Percentiles rank a stretch among this genome's conserved stretches.
Evolutionary conservation across 2,329 filamentous ascomycete species (phyloP).

Genomic region (Cercospora berteroae): DNA sequence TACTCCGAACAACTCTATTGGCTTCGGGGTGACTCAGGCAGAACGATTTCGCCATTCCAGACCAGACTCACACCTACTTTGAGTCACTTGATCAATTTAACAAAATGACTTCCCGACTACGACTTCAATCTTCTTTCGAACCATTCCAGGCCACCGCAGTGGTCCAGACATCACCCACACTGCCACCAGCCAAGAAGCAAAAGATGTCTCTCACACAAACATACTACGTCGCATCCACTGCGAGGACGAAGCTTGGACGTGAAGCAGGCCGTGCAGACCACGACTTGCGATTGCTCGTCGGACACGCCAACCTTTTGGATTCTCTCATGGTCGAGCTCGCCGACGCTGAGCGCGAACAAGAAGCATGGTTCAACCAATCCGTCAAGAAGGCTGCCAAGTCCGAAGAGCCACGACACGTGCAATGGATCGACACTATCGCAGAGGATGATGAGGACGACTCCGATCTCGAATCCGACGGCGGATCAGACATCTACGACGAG

Average conservation of each 20-base stretch:
- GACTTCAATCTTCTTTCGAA: conserved; percentile 48
- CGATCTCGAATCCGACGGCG: conserved; percentile 50
- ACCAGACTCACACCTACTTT: conserved; percentile 23
- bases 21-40: conserved; percentile 28
- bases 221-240: conserved; percentile 97
- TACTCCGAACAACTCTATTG: conserved; percentile 18
- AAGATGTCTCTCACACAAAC: conserved; percentile 98
- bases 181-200: conserved; percentile 58
- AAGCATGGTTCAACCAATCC: conserved; percentile 96
- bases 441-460: conserved; percentile 72
- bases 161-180: conserved; percentile 43
- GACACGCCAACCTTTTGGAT: conserved; percentile 97
- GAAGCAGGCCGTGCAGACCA: conserved; percentile 90
- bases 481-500: conserved; percentile 54
- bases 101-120: conserved; percentile 51
- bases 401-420: conserved; percentile 68
- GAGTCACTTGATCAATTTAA: conserved; percentile 25
- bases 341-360: conserved; percentile 91
- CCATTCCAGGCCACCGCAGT: conserved; percentile 47
- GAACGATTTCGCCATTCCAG: conserved; percentile 22
- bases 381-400: conserved; percentile 69
- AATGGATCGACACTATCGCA: conserved; percentile 79
- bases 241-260: conserved; percentile 88
- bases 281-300: conserved; percentile 90
- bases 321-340: conserved; percentile 87